Conservation (phyloP, 805 yeast species). For the Suhomyces sp. region DNA sequence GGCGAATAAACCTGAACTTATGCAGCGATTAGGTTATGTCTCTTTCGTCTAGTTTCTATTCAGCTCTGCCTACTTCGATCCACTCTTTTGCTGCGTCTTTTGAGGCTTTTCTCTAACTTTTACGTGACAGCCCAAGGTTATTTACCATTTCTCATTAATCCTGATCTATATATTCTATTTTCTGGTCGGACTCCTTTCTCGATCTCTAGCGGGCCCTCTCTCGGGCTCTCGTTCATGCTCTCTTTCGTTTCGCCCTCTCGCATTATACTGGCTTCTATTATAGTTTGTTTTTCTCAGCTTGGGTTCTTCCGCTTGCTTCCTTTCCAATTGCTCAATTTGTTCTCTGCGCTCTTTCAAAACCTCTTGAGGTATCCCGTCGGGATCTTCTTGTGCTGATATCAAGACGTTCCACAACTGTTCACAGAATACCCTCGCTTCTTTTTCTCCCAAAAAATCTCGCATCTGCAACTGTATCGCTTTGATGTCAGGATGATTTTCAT, state of each 20-base stretch:
- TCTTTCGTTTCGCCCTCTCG: conserved; percentile 5
- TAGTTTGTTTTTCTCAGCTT: conserved; percentile 23
- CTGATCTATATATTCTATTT: background rate
- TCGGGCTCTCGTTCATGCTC: background rate
- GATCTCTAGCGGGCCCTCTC: background rate
- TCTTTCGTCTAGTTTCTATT: background rate
- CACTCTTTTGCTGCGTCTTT: background rate
- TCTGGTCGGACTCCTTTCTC: conserved; percentile 8
- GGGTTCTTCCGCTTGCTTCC: background rate
- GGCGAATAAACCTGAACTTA: background rate
- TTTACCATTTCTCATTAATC: background rate
- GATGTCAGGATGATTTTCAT: conserved; percentile 34
- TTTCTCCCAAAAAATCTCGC: conserved; percentile 44
- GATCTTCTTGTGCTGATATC: conserved; percentile 41
- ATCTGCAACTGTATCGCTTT: conserved; percentile 41
- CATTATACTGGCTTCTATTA: conserved; percentile 21
- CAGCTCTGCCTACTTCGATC: background rate
- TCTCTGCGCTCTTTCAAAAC: conserved; percentile 21
- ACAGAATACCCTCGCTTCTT: conserved; percentile 39
- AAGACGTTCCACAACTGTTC: conserved; percentile 44
- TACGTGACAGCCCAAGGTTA: too few species aligned
- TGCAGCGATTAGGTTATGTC: background rate
- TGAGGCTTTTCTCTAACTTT: background rate
- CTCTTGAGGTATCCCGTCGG: conserved; percentile 45
- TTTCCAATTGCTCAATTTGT: conserved; percentile 9